Evolutionary conservation across 306 rosid genomes (phyloP).

Genomic region (Cercis canadensis): DNA sequence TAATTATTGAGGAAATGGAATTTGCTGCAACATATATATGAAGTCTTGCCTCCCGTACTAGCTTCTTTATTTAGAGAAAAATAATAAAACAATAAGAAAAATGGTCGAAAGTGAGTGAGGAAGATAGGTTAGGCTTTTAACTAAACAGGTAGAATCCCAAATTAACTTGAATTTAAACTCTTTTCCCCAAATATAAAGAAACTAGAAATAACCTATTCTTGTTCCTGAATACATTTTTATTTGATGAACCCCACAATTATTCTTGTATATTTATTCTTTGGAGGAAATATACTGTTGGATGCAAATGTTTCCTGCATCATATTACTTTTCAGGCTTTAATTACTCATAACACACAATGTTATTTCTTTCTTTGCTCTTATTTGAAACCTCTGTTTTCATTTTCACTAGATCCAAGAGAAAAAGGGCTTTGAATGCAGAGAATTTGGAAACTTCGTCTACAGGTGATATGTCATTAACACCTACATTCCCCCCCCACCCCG

Average conservation of each 20-base stretch:
- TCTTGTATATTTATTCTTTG: background rate
- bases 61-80: background rate
- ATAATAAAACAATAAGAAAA: background rate
- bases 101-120: background rate
- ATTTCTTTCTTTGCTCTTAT: conserved; percentile 22
- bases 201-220: background rate
- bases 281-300: conserved; percentile 16
- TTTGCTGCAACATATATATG: background rate
- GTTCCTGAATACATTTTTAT: too few relatives aligned
- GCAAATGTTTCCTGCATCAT: conserved; percentile 25
- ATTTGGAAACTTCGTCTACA: conserved; percentile 34
- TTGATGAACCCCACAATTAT: too few relatives aligned
- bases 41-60: background rate
- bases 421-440: conserved; percentile 55
- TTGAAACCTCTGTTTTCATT: conserved; percentile 2
- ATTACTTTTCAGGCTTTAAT: conserved; percentile 7
- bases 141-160: background rate
- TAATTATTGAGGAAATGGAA: background rate
- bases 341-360: conserved; percentile 21
- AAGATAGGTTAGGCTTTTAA: background rate
- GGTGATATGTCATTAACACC: conserved; percentile 38
- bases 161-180: too few relatives aligned
- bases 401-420: conserved; percentile 68
- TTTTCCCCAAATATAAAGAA: background rate
- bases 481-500: background rate